Percentiles rank a stretch among this genome's conserved stretches.
Conservation (phyloP, 352 stramenopile genomes). For the Thalassiosira mediterranea region DNA sequence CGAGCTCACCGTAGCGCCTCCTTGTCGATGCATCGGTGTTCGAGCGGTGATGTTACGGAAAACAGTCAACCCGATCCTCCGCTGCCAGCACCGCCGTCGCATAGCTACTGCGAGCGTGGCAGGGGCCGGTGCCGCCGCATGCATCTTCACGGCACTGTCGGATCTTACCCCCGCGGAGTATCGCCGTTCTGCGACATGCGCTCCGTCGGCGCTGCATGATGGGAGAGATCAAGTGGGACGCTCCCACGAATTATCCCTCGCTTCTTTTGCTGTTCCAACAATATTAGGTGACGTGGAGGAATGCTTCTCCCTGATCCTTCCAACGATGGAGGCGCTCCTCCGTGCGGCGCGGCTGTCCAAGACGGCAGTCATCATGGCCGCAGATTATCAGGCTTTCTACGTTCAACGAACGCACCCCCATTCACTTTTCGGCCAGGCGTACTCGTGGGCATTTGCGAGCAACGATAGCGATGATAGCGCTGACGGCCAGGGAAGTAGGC, state of each 20-base stretch:
- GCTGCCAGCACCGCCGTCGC: background rate
- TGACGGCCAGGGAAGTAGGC: constrained; percentile 24
- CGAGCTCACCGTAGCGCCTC: too few relatives aligned
- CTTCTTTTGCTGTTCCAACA: background rate
- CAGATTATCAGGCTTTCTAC: constrained; percentile 67
- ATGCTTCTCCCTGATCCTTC: constrained; percentile 47
- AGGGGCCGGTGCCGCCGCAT: background rate
- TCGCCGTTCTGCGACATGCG: background rate
- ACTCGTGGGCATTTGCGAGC: constrained; percentile 14
- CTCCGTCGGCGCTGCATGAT: background rate
- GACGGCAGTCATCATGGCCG: constrained; percentile 61
- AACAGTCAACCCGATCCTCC: constrained; percentile 8
- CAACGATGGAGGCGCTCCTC: constrained; percentile 65
- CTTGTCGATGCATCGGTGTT: too few relatives aligned
- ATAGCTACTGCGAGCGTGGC: constrained; percentile 11
- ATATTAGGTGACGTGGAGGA: constrained; percentile 12
- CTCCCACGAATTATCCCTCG: constrained; percentile 1
- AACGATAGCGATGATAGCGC: constrained; percentile 16
- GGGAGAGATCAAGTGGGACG: background rate
- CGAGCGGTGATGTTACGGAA: constrained; percentile 15
- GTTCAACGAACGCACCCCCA: constrained; percentile 31
- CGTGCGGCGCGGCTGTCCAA: constrained; percentile 54
- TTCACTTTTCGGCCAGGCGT: constrained; percentile 17
- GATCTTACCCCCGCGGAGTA: background rate
- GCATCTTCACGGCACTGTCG: background rate